phyloP scores from a whole-genome alignment of 2,329 filamentous ascomycete species.

The Colletotrichum viniferum region DNA sequence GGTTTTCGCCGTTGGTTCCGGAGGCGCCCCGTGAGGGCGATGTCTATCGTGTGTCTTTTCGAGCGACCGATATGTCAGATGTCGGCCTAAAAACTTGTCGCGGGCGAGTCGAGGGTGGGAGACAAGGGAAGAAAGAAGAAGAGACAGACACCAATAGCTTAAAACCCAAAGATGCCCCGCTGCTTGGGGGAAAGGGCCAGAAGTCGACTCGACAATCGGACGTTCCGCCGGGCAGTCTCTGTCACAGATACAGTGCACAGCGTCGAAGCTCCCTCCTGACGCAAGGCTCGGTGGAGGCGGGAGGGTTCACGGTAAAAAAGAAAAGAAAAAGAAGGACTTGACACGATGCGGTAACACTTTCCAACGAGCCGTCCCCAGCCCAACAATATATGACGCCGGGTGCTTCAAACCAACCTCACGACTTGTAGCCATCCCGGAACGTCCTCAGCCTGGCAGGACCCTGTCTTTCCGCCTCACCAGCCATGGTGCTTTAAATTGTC shows the following conservation, averaged over 20 bases:
- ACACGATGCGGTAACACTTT: neutral
- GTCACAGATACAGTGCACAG: slow-evolving; percentile 1
- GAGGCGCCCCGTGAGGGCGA: neutral
- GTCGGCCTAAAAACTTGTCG: neutral
- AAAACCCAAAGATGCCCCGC: neutral
- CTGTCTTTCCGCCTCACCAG: neutral
- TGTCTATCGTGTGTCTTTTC: neutral
- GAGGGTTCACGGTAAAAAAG: neutral
- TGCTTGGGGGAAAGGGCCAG: neutral
- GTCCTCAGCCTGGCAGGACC: slow-evolving; percentile 2
- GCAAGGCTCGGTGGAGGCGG: neutral
- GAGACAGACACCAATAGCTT: neutral
- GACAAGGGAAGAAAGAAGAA: neutral
- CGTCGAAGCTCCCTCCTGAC: neutral
- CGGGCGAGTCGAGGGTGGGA: neutral
- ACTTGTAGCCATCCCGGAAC: neutral
- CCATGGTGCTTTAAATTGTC: slow-evolving; percentile 18
- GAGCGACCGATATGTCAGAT: neutral
- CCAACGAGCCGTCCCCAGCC: neutral
- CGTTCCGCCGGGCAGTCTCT: neutral
- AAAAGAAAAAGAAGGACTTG: neutral
- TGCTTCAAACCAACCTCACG: neutral
- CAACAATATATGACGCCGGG: slow-evolving; percentile 13
- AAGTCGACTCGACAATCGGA: neutral
- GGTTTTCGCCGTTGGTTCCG: neutral